Base-by-base conservation (phyloP, 2,329 filamentous ascomycete species). In the Alternaria panax region DNA sequence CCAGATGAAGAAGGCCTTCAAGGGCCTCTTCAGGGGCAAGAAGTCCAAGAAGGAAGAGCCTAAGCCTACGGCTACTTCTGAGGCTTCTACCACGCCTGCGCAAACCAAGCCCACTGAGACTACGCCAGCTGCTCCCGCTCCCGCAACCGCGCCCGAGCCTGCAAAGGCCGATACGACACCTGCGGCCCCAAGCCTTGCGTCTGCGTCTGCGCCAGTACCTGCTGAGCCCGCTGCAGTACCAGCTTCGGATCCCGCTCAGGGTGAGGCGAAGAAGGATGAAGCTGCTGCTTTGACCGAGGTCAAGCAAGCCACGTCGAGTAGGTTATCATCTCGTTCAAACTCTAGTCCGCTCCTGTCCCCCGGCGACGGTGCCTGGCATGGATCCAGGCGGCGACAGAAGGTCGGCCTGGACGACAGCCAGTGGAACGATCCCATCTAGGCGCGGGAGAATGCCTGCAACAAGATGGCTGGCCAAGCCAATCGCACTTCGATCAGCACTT, bases 1-100 rank as follows among this genome's bases (percentile, higher is more conserved):
- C 51, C 72, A 70, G 60, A 60, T 76, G 67, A 79, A 79, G 74
- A 76, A 76, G 68, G 67, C 68, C 62, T 69, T 78, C 64, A 79
- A 77, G 69, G 65, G 71, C 57, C 59, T 78, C 60, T 78, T 79
- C 63, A 74, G 66, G 62, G 46, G 43, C 53, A 75, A 75, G 68
- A 75, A 74, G 65, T 59, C 71, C 36, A 74, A 75, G 70, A 72
- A 74, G 59, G 65, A 68, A 40, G 63, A 66, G 57, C 59, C 72
- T 30, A 60, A 67, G 12, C 67, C 72, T 27, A 67, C 75, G 32
- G 68, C 73, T n/a, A 55, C 70, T 20, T 55, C 68, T 22, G 65
- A 70, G 27, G 57, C 68, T 43, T 65, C 73, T 34, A 62, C 71
- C 36, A 63, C 70, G 50, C 48, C 25, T 53, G 43, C 12, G 66